Conservation (phyloP, 106 monocot genomes). For the Dendrobium huoshanense region DNA sequence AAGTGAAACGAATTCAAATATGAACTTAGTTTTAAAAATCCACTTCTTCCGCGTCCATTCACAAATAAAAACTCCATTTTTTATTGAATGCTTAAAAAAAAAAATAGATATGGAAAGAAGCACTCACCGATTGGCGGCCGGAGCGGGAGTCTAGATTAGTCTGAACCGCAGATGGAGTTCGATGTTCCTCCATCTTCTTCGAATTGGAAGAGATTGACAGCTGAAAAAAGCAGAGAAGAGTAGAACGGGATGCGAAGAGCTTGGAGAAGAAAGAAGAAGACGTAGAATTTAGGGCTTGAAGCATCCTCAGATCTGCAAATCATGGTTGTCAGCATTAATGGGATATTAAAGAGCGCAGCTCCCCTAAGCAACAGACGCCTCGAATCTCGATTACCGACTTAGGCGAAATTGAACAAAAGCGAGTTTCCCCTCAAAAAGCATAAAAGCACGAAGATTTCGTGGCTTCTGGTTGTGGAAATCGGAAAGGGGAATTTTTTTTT, state of each 20-base stretch:
- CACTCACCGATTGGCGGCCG: not conserved
- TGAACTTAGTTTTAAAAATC: not conserved
- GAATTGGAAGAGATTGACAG: not conserved
- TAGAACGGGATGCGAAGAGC: not conserved
- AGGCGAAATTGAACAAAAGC: too few relatives aligned
- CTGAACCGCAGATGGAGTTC: not conserved
- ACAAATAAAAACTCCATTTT: not conserved
- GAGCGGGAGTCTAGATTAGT: not conserved
- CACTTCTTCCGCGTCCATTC: not conserved
- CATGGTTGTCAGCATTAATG: too few relatives aligned
- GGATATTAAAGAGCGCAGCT: too few relatives aligned
- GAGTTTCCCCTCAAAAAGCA: too few relatives aligned
- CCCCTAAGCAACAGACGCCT: too few relatives aligned
- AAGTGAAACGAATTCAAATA: not conserved
- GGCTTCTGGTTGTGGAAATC: too few relatives aligned
- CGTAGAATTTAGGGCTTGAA: too few relatives aligned
- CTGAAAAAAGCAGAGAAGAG: not conserved
- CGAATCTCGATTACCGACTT: too few relatives aligned
- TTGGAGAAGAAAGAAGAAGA: not conserved
- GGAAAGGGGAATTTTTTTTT: too few relatives aligned
- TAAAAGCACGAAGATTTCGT: too few relatives aligned
- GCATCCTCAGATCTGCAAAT: too few relatives aligned
- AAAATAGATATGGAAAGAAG: not conserved
- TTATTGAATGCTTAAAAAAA: not conserved
- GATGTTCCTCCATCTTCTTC: conserved; percentile 3